These are phyloP conservation scores for Solanum gandarillasii DNA, from an alignment of 257 asterid genomes.

Conservation along the genomic window DNA sequence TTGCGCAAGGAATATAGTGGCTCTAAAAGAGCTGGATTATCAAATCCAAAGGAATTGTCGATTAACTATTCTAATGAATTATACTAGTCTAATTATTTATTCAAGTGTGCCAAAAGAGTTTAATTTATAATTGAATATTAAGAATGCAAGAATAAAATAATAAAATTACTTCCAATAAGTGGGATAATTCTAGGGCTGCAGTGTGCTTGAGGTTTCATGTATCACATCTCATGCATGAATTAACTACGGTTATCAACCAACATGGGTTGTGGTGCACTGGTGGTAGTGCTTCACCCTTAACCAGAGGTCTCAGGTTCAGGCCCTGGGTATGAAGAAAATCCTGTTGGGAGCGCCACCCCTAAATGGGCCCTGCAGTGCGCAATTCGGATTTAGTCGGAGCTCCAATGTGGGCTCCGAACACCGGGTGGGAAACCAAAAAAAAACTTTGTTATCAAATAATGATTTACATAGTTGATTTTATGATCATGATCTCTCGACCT, in stretches of 20 bases:
- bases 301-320: background rate
- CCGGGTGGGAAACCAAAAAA: background rate
- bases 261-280: background rate
- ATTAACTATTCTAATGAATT: background rate
- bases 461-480: background rate
- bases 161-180: background rate
- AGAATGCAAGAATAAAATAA: background rate
- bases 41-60: background rate
- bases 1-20: background rate
- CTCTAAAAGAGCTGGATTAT: background rate
- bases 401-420: background rate
- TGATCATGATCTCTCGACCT: background rate
- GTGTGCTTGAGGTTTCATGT: background rate
- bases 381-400: background rate
- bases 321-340: background rate
- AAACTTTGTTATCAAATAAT: background rate
- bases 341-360: background rate
- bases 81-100: too few species aligned
- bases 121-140: background rate
- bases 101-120: background rate
- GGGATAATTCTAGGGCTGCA: background rate
- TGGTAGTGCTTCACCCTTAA: background rate
- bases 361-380: background rate
- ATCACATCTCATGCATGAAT: background rate
- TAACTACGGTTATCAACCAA: background rate